These are phyloP conservation scores for Hygrocybe coccinea DNA, from an alignment of 768 basidiomycete species.

Conservation along the genomic window DNA sequence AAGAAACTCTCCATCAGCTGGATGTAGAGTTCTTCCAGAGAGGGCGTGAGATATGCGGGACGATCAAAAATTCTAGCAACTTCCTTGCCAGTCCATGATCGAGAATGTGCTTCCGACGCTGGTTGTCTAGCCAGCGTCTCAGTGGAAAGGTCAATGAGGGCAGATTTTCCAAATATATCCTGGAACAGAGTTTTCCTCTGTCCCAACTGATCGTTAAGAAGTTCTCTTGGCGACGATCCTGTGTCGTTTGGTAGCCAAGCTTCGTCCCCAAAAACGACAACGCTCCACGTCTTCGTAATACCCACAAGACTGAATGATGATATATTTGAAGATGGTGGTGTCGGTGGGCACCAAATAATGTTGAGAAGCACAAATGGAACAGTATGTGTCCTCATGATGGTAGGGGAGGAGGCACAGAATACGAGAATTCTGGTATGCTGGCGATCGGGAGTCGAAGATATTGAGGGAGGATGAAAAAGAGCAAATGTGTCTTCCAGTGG, in stretches of 20 bases:
- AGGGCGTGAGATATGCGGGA: slow-evolving; percentile 73
- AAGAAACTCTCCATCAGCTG: slow-evolving; percentile 41
- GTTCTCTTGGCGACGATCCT: slow-evolving; percentile 37
- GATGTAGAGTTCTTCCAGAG: slow-evolving; percentile 67
- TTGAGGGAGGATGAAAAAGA: slow-evolving; percentile 41
- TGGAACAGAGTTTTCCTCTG: slow-evolving; percentile 67
- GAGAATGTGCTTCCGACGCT: slow-evolving; percentile 7
- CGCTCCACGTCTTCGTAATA: slow-evolving; percentile 61
- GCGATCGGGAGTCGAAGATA: slow-evolving; percentile 13
- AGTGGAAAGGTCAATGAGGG: slow-evolving; percentile 41
- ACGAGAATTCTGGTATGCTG: slow-evolving; percentile 42
- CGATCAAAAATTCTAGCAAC: slow-evolving; percentile 52
- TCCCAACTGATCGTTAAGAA: slow-evolving; percentile 25
- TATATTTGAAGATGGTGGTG: slow-evolving; percentile 16
- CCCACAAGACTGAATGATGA: slow-evolving; percentile 57
- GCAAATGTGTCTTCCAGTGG: slow-evolving; percentile 54
- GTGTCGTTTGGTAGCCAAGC: slow-evolving; percentile 39
- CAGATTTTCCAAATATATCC: slow-evolving; percentile 84
- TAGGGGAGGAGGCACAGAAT: slow-evolving; percentile 44
- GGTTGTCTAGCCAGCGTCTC: slow-evolving; percentile 13
- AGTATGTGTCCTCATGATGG: slow-evolving; percentile 37
- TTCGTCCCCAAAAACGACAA: slow-evolving; percentile 65
- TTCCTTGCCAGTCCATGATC: slow-evolving; percentile 32
- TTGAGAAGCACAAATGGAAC: slow-evolving; percentile 64
- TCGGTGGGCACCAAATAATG: slow-evolving; percentile 35